Conservation (phyloP, 1,284 basidiomycete species). For the Sparassis latifolia region DNA sequence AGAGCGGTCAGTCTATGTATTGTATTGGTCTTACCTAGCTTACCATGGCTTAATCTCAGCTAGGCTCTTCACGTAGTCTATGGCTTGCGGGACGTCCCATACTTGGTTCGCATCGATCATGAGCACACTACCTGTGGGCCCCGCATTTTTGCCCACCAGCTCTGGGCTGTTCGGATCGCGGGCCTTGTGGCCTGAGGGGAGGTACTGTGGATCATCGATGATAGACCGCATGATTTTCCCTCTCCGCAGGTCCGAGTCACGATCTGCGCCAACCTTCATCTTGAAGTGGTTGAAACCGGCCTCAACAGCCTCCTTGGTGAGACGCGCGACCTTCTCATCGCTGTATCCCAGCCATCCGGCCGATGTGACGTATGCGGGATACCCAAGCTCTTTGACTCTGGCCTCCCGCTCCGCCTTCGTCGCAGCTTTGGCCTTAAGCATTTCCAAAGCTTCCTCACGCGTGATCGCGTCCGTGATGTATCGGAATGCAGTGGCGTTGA, state of each 20-base stretch:
- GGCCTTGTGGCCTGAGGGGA: constrained; percentile 47
- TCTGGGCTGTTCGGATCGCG: constrained; percentile 62
- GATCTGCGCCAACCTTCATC: constrained; percentile 91
- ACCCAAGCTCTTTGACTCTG: constrained; percentile 67
- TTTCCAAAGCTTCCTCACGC: constrained; percentile 78
- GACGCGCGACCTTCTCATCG: constrained; percentile 84
- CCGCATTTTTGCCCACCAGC: constrained; percentile 84
- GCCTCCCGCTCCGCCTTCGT: constrained; percentile 76
- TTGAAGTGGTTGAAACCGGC: constrained; percentile 95
- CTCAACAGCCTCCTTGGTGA: constrained; percentile 81
- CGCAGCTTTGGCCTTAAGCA: constrained; percentile 74
- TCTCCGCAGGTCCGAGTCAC: constrained; percentile 79
- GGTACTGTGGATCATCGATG: constrained; percentile 83
- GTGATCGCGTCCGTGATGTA: constrained; percentile 95
- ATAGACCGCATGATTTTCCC: constrained; percentile 86
- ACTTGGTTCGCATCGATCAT: constrained; percentile 99
- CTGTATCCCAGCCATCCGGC: constrained; percentile 91
- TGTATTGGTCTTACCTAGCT: constrained; percentile 8
- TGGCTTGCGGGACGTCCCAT: constrained; percentile 91
- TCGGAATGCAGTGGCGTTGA: constrained; percentile 78
- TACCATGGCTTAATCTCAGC: constrained; percentile 87
- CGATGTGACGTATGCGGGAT: constrained; percentile 93
- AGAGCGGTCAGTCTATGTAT: not conserved
- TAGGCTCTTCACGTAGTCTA: constrained; percentile 84
- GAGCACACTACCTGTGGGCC: constrained; percentile 86